Evolutionary conservation across 306 rosid genomes (phyloP), one percentile per base, ranked within the genome.

Genomic region (Vicia faba): DNA sequence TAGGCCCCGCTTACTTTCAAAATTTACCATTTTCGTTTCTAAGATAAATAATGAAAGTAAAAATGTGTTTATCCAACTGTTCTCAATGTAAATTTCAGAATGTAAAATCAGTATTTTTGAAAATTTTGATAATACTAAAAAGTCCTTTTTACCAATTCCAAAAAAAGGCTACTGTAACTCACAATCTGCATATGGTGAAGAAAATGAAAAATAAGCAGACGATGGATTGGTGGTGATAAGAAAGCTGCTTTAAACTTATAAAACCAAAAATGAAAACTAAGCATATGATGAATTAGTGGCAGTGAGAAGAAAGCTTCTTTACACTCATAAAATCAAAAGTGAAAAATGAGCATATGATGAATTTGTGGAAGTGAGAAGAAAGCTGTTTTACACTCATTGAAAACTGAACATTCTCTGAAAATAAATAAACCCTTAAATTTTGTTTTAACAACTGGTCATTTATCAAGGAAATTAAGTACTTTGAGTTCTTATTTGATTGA

Each of bases 401-500:
- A 51, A 50, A 23, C 25, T 23, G 25, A 51, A 51, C 25, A 23
- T 54, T 54, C 13, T 54, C 16, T 2, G 60, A 4, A 54, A 54
- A 9, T 54, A 26, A 54, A 25, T 1, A 25, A 0, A 2, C 16
- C 31, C 31, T 11, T 25, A 51, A 28, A 28, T 44, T 58, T 7
- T 61, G 46, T 38, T 59, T 43, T 45, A 29, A 18, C 29, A 54
- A 13, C 33, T 29, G 48, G 46, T 61, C 28, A 35, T 68, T 38
- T 50, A 36, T 68, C 61, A 50, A 66, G 71, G 65, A 59, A 31
- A 50, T 23, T 39, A 40, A 41, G 55, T 70, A 53, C 54, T 78
- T 51, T 19, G 23, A 64, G 44, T 77, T 64, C 71, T 73, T 56
- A 74, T 58, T 75, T 53, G 75, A 54, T 72, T 78, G 70, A 7